These are phyloP conservation scores for Candolleomyces efflorescens DNA, from an alignment of 768 basidiomycete species.

Conservation along the genomic window DNA sequence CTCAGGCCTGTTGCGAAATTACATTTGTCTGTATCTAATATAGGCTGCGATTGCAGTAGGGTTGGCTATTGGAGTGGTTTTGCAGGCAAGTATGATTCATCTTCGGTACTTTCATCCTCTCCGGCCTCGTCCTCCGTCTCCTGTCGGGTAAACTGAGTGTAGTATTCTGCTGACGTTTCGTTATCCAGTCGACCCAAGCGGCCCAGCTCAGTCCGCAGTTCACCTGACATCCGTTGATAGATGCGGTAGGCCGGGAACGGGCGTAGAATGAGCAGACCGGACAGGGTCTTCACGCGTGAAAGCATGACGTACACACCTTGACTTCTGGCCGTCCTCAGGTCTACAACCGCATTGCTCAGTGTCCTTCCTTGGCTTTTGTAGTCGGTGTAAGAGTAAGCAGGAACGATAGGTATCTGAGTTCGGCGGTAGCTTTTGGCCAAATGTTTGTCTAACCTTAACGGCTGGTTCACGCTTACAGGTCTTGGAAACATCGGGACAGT, in stretches of 20 bases:
- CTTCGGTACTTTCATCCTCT: too few species aligned
- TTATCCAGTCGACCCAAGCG: not conserved
- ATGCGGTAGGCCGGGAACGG: constrained; percentile 18
- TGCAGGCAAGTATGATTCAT: too few species aligned
- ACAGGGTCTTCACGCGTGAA: constrained; percentile 18
- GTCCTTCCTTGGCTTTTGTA: constrained; percentile 24
- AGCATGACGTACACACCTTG: constrained; percentile 27
- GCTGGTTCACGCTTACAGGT: not conserved
- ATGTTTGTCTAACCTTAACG: too few species aligned
- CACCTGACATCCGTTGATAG: constrained; percentile 10
- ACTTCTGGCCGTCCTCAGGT: constrained; percentile 13
- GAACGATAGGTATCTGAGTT: constrained; percentile 18
- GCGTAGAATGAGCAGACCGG: constrained; percentile 18
- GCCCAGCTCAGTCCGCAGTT: constrained; percentile 7
- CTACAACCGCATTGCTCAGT: constrained; percentile 18
- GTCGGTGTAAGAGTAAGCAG: constrained; percentile 23
- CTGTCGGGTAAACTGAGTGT: too few species aligned
- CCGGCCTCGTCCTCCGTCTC: too few species aligned
- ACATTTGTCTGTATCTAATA: too few species aligned
- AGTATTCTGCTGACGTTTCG: too few species aligned
- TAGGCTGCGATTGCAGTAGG: too few species aligned
- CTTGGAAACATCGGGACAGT: constrained; percentile 11
- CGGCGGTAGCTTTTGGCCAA: not conserved
- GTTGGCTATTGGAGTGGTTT: too few species aligned
- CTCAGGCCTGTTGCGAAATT: too few species aligned